Base-by-base conservation (phyloP, 257 asterid species). In the Solanum paucissectum region DNA sequence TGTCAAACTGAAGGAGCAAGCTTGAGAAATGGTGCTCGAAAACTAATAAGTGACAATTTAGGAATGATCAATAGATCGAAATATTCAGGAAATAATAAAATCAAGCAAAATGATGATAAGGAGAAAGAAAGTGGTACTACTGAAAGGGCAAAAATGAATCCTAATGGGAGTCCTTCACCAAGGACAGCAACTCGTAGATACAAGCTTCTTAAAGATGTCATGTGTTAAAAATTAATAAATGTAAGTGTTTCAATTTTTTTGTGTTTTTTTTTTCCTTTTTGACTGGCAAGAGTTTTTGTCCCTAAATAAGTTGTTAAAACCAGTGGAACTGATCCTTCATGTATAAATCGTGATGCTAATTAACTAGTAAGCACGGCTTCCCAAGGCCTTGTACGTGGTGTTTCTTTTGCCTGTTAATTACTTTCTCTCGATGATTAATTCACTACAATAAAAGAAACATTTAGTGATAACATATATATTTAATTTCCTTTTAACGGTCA, bases 121-220 rank as follows among this genome's bases (percentile, higher is more conserved):
- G 91, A 93, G 34, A 95, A 90, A 37, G 96, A 92, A 44, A 91
- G 90, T 34, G 85, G 10, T 81, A 37, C 83, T 7, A 91, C 92
- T 16, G 95, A 93, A 90, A 82, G 93, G 89, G 97, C 91, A 16
- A 95, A 94, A 89, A 86, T 74, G 7, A 74, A 90, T 83, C 92
- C 84, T 5, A 83, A 88, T 34, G 90, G 90, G 2, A 87, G 91
- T 38, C 91, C 97, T 21, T 95, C 98, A 12, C 99, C 98, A 0
- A 94, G 96, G 52, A 87, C 97, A 87, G 25, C 96, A 74, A 90
- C 98, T n/a, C 94, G 98, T 69, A 92, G 98, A 94, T 96, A 96
- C 93, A 96, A 96, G 97, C 98, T 96, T 91, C 98, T 96, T 91
- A 96, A 96, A 93, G 99, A 96, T 90, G 99, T 96, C 13, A 95